Base-by-base conservation (phyloP, 371 early-diverging fungal genomes). In the Encephalitozoon romaleae region DNA sequence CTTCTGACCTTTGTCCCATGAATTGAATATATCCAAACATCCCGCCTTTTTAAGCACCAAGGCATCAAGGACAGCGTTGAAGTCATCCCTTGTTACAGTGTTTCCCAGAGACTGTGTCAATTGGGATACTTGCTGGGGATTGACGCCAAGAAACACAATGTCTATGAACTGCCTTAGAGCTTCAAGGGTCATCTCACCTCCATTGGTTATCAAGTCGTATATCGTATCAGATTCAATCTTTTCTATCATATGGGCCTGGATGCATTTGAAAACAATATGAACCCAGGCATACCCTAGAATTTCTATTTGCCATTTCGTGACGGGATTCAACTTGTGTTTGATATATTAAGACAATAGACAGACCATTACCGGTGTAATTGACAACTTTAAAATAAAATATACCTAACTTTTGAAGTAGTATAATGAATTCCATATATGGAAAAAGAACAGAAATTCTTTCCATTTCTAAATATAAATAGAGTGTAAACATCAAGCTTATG, bases 391-490 rank as follows among this genome's bases (percentile, higher is more conserved):
- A 8, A 47, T 47, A 18, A 21, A 15, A 15, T 21, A 21, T 47
- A 18, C 18, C 21, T 21, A 47, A 15, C n/a, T 21, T 47, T 21
- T 4, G 1, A 47, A 47, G 21, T 4, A 18, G 1, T 15, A 15
- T 43, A 47, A 47, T 47, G 30, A 59, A 59, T 34, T 30, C 59
- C 34, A 59, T 59, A 59, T 59, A 59, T 34, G 28, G 59, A 59
- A 59, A 59, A 59, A 28, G 38, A 30, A 59, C n/a, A 5, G 30
- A 9, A 9, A 21, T 59, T 59, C 59, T 15, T 59, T 30, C n/a
- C 9, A 38, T 32, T 59, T 59, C 38, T 15, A 30, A 59, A 34
- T 59, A 59, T 59, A 59, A 59, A 59, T 59, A 59, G n/a, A 15
- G 30, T 2, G 0, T 34, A 32, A 38, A 34, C 38, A 38, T 1